Conservation (phyloP, 495 filamentous ascomycete species). For the Bacidia gigantensis region DNA sequence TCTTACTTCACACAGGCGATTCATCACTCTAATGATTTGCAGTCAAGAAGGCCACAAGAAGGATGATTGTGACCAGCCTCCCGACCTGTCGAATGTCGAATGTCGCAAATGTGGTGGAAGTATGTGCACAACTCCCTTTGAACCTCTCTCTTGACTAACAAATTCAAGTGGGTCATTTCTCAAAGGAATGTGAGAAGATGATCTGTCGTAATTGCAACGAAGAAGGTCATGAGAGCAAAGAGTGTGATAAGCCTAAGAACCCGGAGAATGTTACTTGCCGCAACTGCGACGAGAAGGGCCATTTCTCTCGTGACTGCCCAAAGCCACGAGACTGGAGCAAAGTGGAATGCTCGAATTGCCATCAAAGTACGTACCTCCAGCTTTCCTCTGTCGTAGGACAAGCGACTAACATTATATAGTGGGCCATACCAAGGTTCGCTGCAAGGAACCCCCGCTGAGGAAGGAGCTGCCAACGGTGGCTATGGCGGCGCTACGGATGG, state of each 20-base stretch:
- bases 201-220: constrained; percentile 51
- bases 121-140: constrained; percentile 25
- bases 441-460: constrained; percentile 33
- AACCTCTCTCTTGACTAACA: constrained; percentile 5
- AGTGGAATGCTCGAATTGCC: constrained; percentile 65
- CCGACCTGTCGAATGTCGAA: constrained; percentile 57
- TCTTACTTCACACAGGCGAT: background rate
- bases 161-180: constrained; percentile 61
- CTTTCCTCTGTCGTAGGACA: background rate
- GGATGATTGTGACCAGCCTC: constrained; percentile 55
- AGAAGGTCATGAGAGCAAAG: constrained; percentile 39
- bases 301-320: constrained; percentile 58
- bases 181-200: constrained; percentile 61
- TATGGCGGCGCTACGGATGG: constrained; percentile 4
- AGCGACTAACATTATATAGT: constrained; percentile 30
- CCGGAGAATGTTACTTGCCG: constrained; percentile 42
- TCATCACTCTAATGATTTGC: constrained; percentile 10
- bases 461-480: constrained; percentile 8
- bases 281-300: constrained; percentile 62
- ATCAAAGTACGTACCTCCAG: constrained; percentile 43
- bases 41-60: constrained; percentile 44
- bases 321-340: constrained; percentile 61
- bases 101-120: constrained; percentile 66
- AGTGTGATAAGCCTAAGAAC: constrained; percentile 41
- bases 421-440: constrained; percentile 55